These are phyloP conservation scores for Phytophthora chlamydospora DNA, from an alignment of 352 stramenopile species.

Conservation along the genomic window DNA sequence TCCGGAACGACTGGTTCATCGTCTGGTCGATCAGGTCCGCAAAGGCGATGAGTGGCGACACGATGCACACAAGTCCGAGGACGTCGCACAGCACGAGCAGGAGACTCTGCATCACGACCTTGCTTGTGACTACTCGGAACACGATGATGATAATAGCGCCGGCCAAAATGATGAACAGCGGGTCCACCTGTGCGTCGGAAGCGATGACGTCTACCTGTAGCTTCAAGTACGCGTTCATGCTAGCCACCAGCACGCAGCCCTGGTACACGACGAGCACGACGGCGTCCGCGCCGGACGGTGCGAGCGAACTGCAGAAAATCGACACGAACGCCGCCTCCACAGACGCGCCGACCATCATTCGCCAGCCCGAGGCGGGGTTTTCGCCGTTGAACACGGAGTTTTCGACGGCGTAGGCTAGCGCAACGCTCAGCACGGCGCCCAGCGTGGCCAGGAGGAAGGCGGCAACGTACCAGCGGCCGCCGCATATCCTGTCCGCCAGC, in stretches of 20 bases:
- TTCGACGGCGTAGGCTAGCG: conserved; percentile 34
- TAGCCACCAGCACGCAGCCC: conserved; percentile 49
- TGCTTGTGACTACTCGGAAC: conserved; percentile 58
- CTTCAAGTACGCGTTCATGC: conserved; percentile 60
- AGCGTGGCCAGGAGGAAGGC: conserved; percentile 35
- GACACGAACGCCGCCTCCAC: conserved; percentile 36
- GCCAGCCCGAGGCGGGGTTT: conserved; percentile 31
- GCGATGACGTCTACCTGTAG: conserved; percentile 41
- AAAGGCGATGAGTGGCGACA: conserved; percentile 48
- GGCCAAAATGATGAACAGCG: conserved; percentile 54
- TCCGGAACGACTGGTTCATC: conserved; percentile 36
- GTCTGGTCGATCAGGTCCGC: conserved; percentile 51
- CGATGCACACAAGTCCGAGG: conserved; percentile 45
- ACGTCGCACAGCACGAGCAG: conserved; percentile 48
- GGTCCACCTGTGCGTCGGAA: conserved; percentile 43
- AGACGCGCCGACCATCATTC: conserved; percentile 45
- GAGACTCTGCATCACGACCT: conserved; percentile 53
- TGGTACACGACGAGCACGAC: conserved; percentile 53
- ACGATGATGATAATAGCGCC: conserved; percentile 46
- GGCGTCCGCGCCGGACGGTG: conserved; percentile 41
- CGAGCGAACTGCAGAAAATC: conserved; percentile 44
- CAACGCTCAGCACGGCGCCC: conserved; percentile 24
- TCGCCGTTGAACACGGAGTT: conserved; percentile 27
- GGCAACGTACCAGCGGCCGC: conserved; percentile 35
- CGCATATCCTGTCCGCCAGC: conserved; percentile 34